Percentiles rank a stretch among this genome's conserved stretches.
Conservation (phyloP, 768 basidiomycete genomes). For the Mycena galopus region DNA sequence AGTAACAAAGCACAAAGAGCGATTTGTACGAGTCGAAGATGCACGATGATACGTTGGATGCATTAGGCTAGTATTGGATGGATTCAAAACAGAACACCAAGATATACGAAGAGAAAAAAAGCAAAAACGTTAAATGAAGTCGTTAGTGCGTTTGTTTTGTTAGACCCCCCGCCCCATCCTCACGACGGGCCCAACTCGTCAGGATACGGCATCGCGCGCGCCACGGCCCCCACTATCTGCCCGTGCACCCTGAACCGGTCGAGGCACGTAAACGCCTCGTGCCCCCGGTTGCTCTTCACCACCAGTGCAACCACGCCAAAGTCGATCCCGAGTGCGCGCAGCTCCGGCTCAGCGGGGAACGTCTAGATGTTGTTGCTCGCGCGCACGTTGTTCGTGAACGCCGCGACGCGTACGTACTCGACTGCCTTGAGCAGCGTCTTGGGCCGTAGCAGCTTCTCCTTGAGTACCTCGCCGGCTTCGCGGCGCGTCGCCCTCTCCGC, state of each 20-base stretch:
- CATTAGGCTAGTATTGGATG: slow-evolving; percentile 30
- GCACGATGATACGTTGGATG: slow-evolving; percentile 24
- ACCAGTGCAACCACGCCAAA: slow-evolving; percentile 87
- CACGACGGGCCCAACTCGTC: slow-evolving; percentile 41
- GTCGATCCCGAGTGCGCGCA: slow-evolving; percentile 80
- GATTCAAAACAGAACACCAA: slow-evolving; percentile 31
- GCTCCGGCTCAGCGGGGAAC: slow-evolving; percentile 78
- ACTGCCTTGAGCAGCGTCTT: slow-evolving; percentile 59
- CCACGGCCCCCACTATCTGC: slow-evolving; percentile 61
- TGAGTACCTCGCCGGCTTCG: slow-evolving; percentile 48
- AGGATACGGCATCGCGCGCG: slow-evolving; percentile 51
- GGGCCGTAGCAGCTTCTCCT: slow-evolving; percentile 58
- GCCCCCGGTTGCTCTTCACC: slow-evolving; percentile 91
- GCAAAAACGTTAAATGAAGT: slow-evolving; percentile 35
- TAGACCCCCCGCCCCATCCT: slow-evolving; percentile 21
- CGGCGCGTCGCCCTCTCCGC: slow-evolving; percentile 55
- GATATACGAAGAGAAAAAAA: slow-evolving; percentile 24
- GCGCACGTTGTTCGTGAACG: slow-evolving; percentile 75
- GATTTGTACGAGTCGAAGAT: too few species aligned
- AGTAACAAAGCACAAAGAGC: too few species aligned
- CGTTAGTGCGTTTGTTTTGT: slow-evolving; percentile 28
- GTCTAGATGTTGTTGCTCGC: slow-evolving; percentile 78
- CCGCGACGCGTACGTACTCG: slow-evolving; percentile 74
- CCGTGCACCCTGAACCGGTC: slow-evolving; percentile 90
- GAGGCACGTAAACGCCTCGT: slow-evolving; percentile 86